Percentiles rank a stretch among this genome's conserved stretches.
phyloP scores from a whole-genome alignment of 2,329 filamentous ascomycete genomes.

The Fusarium austroafricanum region DNA sequence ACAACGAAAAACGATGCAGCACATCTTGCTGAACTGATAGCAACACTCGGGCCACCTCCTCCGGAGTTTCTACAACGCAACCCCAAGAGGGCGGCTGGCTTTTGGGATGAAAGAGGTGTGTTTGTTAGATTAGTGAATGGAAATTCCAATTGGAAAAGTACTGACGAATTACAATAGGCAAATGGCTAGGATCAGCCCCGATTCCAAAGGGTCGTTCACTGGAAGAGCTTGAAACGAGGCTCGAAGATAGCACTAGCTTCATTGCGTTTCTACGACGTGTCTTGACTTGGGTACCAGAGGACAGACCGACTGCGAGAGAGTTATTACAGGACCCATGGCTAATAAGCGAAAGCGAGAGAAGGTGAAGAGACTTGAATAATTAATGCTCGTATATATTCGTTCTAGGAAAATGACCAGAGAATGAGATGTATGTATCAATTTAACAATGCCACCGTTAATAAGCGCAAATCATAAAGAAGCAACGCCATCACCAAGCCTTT shows the following conservation, averaged over 20 bases:
- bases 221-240: conserved; percentile 32
- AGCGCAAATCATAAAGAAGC: no score
- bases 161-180: conserved; percentile 18
- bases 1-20: conserved; percentile 36
- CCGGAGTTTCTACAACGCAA: conserved; percentile 27
- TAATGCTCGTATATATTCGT: no score
- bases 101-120: conserved; percentile 43
- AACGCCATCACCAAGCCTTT: conserved; percentile 8
- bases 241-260: conserved; percentile 34
- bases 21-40: conserved; percentile 43
- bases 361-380: not conserved
- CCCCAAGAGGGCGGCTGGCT: conserved; percentile 27
- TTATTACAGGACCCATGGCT: conserved; percentile 44
- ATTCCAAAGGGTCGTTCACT: conserved; percentile 36
- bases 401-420: no score
- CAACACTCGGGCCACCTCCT: conserved; percentile 41
- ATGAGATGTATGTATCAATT: no score
- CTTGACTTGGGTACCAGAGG: conserved; percentile 37
- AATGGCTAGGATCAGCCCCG: conserved; percentile 38
- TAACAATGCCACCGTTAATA: no score
- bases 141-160: no score
- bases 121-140: no score
- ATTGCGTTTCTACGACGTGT: conserved; percentile 40
- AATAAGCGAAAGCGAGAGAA: not conserved
- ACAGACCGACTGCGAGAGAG: conserved; percentile 42